Conservation (phyloP, 2,329 filamentous ascomycete genomes). For the Graphiopsis chlorocephala region DNA sequence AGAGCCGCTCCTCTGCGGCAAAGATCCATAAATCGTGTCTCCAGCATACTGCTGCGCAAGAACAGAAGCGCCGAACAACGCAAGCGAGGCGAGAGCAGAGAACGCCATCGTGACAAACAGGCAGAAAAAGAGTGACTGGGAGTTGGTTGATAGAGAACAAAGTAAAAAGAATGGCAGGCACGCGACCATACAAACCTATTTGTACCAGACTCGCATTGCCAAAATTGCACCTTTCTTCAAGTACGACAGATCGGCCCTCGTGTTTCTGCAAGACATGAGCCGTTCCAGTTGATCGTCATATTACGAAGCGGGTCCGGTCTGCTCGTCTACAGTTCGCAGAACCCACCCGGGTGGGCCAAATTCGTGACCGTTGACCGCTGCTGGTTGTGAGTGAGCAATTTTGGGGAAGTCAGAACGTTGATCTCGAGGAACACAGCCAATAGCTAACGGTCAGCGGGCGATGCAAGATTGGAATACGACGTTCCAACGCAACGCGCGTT, state of each 20-base stretch:
- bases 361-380: background rate
- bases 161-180: background rate
- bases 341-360: background rate
- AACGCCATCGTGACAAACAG: background rate
- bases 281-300: slow-evolving; percentile 1
- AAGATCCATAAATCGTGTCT: slow-evolving; percentile 21
- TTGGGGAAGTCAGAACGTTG: background rate
- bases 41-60: slow-evolving; percentile 28
- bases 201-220: background rate
- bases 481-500: background rate
- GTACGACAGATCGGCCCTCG: background rate
- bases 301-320: background rate
- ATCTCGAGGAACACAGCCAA: background rate
- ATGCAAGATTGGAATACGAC: background rate
- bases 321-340: background rate
- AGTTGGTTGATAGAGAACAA: background rate
- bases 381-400: background rate
- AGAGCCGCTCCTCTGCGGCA: slow-evolving; percentile 21
- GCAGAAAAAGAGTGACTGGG: background rate
- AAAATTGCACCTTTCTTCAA: background rate
- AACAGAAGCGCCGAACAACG: background rate
- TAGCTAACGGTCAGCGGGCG: background rate
- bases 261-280: background rate
- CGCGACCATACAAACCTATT: background rate
- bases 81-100: background rate